Evolutionary conservation across 331 rosid species (phyloP).

Genomic region (Spiraea crenata): DNA sequence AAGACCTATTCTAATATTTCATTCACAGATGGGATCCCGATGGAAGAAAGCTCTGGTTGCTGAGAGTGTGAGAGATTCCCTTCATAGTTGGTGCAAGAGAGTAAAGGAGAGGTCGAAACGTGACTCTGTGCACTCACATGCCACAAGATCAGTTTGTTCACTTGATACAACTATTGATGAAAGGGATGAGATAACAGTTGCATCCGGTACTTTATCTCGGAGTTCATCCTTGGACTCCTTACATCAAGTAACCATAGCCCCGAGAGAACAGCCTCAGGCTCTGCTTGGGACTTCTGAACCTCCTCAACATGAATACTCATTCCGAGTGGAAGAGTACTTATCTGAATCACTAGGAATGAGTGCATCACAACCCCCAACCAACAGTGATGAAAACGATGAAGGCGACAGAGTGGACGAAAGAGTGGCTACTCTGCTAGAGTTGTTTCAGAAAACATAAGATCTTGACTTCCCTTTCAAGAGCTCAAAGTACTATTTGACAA

Average conservation of each 20-base stretch:
- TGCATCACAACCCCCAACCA: conserved; percentile 24
- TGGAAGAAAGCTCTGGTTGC: conserved; percentile 79
- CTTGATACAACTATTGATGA: conserved; percentile 68
- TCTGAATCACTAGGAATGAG: conserved; percentile 33
- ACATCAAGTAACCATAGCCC: conserved; percentile 65
- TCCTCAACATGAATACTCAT: conserved; percentile 28
- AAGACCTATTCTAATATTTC: neutral
- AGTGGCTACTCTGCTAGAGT: conserved; percentile 57
- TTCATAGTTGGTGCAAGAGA: conserved; percentile 98
- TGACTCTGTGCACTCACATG: conserved; percentile 50
- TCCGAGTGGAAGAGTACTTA: conserved; percentile 38
- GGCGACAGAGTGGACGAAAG: conserved; percentile 31
- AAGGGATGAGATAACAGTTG: conserved; percentile 78
- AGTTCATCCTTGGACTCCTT: conserved; percentile 66
- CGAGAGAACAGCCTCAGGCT: conserved; percentile 39
- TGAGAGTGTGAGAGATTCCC: conserved; percentile 85
- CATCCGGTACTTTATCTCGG: conserved; percentile 66
- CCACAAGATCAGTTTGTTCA: conserved; percentile 82
- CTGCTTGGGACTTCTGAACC: conserved; percentile 26
- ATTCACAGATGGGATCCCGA: conserved; percentile 79
- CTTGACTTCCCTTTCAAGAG: neutral
- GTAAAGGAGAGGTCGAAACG: conserved; percentile 79
- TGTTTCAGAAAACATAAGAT: conserved; percentile 62
- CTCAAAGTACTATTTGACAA: neutral
- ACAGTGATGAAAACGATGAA: conserved; percentile 32